Base-by-base conservation (phyloP, 345 rosid species). In the Eucalyptus tenuipes region DNA sequence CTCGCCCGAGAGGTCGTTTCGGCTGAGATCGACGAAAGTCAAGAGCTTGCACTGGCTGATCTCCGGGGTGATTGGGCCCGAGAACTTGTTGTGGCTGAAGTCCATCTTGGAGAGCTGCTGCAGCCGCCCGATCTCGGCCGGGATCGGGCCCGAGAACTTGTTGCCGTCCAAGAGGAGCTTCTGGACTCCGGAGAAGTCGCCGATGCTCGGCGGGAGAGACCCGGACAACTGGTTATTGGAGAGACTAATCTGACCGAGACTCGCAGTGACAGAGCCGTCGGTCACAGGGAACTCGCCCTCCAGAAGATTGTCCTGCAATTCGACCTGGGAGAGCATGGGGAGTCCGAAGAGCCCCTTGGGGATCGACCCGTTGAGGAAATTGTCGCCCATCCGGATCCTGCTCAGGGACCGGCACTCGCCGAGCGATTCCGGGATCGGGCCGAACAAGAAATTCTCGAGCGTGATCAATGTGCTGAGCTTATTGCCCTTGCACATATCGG, bases 51-150 rank as follows among this genome's bases (percentile, higher is more conserved):
- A 93, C 89, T 88, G 93, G 92, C 93, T 93, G 75, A 93, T 90
- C 88, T 91, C 92, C 2, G 95, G 94, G 7, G 92, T 85, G n/a
- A 93, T 75, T 29, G 89, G 87, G 8, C 95, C 95, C 6, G 94
- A 92, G 80, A 93, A 91, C 91, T 89, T 90, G 91, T 93, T 93
- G 87, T 88, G 88, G 89, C 95, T 93, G 45, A 93, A 91, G 53
- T 92, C 95, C 93, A 93, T 89, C 92, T 93, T 93, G 9, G 95
- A 92, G 48, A 93, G 94, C 89, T 93, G 95, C 91, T 92, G 94
- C n/a, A 93, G 87, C 49, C 25, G 91, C 37, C 95, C 95, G 42
- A 93, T 90, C 89, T 92, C 90, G 3, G 93, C 91, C 18, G 95
- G 94, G 90, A 93, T 91, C 64, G 81, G 87, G 85, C 95, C 94